Evolutionary conservation across 352 stramenopile genomes (phyloP).

Genomic region (Pythium apleroticum): DNA sequence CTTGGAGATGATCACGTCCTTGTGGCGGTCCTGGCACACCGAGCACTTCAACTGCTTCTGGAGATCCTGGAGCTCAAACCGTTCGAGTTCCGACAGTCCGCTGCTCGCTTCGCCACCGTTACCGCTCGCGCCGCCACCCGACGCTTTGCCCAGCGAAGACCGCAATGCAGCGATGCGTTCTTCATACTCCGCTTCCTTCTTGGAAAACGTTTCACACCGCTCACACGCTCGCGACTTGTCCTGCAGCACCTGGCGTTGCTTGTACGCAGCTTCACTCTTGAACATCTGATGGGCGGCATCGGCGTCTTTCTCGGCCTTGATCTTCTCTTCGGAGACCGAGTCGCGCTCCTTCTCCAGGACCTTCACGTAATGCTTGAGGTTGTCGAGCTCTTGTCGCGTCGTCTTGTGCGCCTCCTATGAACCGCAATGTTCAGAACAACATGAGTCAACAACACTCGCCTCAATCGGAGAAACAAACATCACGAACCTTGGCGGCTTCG

Average conservation of each 20-base stretch:
- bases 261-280: conserved; percentile 49
- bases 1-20: conserved; percentile 88
- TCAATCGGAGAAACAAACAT: not conserved
- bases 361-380: conserved; percentile 64
- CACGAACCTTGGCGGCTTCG: conserved; percentile 57
- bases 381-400: conserved; percentile 64
- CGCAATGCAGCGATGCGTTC: conserved; percentile 43
- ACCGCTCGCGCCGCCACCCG: conserved; percentile 15
- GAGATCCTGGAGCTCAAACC: conserved; percentile 78
- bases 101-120: conserved; percentile 1
- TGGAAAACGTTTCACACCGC: conserved; percentile 49
- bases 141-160: conserved; percentile 13
- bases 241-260: conserved; percentile 51
- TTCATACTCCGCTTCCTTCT: conserved; percentile 55
- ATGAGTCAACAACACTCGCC: conserved; percentile 3
- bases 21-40: conserved; percentile 81
- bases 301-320: conserved; percentile 53
- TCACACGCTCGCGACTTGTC: conserved; percentile 59
- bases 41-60: conserved; percentile 86
- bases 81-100: conserved; percentile 71
- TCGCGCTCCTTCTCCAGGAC: conserved; percentile 58
- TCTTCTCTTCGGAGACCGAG: conserved; percentile 47
- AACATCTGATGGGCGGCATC: conserved; percentile 69
- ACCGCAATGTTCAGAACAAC: conserved; percentile 4
- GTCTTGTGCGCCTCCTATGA: conserved; percentile 49